These are phyloP conservation scores for Aspergillus fijiensis DNA, from an alignment of 2,329 filamentous ascomycete species.

Conservation along the genomic window DNA sequence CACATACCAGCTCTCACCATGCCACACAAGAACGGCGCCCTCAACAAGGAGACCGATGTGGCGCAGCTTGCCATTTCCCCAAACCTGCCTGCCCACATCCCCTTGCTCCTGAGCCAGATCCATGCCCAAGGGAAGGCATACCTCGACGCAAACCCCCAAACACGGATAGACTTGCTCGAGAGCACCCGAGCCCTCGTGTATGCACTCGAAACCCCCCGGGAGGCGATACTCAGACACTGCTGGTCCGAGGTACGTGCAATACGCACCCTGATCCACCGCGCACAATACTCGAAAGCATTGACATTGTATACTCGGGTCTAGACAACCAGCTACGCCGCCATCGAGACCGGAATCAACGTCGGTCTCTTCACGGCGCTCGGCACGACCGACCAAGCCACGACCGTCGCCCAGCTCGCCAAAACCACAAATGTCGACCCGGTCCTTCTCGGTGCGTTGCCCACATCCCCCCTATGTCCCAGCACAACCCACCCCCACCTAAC, in stretches of 20 bases:
- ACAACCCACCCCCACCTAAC: neutral
- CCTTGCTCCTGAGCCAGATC: constrained; percentile 16
- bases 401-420: constrained; percentile 18
- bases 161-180: constrained; percentile 17
- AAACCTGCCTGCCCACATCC: constrained; percentile 15
- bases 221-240: constrained; percentile 18
- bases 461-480: neutral
- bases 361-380: constrained; percentile 16
- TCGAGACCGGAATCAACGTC: constrained; percentile 20
- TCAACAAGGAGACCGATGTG: neutral
- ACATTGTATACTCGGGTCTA: neutral
- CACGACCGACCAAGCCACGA: constrained; percentile 10
- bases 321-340: constrained; percentile 16
- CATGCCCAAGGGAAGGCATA: constrained; percentile 3
- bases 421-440: constrained; percentile 10
- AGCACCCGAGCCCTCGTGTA: constrained; percentile 17
- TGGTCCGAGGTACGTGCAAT: constrained; percentile 14
- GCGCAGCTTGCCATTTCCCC: constrained; percentile 16
- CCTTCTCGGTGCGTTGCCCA: constrained; percentile 3
- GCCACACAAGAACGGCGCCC: neutral
- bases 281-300: neutral
- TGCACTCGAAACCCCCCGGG: constrained; percentile 20
- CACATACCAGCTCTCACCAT: too few species aligned
- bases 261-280: too few species aligned
- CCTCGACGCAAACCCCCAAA: constrained; percentile 8